Base-by-base conservation (phyloP, 495 filamentous ascomycete species). In the Xylaria sp. region DNA sequence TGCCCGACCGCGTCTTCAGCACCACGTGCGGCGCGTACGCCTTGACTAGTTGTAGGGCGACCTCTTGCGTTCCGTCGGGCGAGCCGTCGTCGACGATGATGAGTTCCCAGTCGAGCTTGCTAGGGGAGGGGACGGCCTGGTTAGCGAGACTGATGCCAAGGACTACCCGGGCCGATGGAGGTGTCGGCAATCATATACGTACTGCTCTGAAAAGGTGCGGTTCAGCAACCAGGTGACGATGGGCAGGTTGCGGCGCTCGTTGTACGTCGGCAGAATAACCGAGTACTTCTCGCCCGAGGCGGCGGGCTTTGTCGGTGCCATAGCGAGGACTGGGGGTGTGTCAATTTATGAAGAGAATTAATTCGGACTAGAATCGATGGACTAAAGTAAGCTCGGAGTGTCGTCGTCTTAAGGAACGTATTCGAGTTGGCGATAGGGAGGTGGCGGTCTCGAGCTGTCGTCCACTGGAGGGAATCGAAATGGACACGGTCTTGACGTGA, bases 31-130 rank as follows among this genome's bases (percentile, higher is more conserved):
- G 81, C 31, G 89, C 74, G 85, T 95, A 99, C 75, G 90, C 90
- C 75, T 90, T 91, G 79, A 94, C 90, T 69, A 99, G 93, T 79
- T 98, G 95, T 80, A 90, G 87, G 37, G 95, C 96, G 77, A 98
- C 85, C 37, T 91, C 90, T 80, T 97, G 93, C 64, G 96, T 99
- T 76, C 94, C 93, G 83, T 99, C 96, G 71, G 97, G 96, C 73
- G 94, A 97, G 84, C 90, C 95, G 83, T 99, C 96, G 87, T 99
- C 96, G 77, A 99, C 93, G 81, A 98, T 94, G 66, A 99, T 90
- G 78, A 99, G 85, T 86, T 99, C 96, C 93, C 94, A 99, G 80
- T 97, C 90, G 77, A 99, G 88, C n/a, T 95, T 92, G 74, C 93
- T 97, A 12, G 61, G 61, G 46, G 21, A 26, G 55, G 48, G 14